Conservation (phyloP, 768 basidiomycete genomes). For the Hygrophoropsis aurantiaca region DNA sequence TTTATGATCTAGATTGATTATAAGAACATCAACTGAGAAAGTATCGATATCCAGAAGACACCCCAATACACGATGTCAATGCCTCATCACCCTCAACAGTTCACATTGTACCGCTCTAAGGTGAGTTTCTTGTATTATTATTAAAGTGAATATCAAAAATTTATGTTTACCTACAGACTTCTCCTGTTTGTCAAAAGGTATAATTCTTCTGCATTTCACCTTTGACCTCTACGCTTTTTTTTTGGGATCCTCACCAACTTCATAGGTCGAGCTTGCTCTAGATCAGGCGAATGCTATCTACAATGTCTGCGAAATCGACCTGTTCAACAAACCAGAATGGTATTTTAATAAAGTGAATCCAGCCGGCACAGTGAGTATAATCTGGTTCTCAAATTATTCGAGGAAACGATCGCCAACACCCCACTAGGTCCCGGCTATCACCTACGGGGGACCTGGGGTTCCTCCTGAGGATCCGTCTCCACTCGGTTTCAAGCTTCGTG, state of each 20-base stretch:
- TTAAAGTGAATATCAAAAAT: no score
- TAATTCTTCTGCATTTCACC: constrained; percentile 4
- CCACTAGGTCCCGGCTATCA: constrained; percentile 50
- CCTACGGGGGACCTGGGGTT: constrained; percentile 57
- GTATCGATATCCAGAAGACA: background rate
- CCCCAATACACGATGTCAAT: no score
- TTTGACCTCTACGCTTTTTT: background rate
- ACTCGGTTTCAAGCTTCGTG: constrained; percentile 57
- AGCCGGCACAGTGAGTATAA: constrained; percentile 51
- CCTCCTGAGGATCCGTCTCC: constrained; percentile 54
- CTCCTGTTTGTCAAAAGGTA: constrained; percentile 56
- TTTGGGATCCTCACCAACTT: background rate
- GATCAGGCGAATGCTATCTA: constrained; percentile 50
- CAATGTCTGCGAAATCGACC: constrained; percentile 53
- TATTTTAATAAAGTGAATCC: constrained; percentile 63
- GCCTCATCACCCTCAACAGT: no score
- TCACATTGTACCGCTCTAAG: background rate
- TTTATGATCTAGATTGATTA: no score
- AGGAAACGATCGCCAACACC: background rate
- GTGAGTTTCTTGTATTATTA: background rate
- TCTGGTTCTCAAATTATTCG: background rate
- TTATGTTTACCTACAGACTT: constrained; percentile 34
- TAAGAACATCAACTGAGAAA: background rate
- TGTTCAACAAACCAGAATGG: constrained; percentile 67
- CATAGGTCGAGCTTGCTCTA: constrained; percentile 57